Percentiles rank a stretch among this genome's conserved stretches.
phyloP scores from a whole-genome alignment of 495 filamentous ascomycete species.

The Penicillium goetzii region DNA sequence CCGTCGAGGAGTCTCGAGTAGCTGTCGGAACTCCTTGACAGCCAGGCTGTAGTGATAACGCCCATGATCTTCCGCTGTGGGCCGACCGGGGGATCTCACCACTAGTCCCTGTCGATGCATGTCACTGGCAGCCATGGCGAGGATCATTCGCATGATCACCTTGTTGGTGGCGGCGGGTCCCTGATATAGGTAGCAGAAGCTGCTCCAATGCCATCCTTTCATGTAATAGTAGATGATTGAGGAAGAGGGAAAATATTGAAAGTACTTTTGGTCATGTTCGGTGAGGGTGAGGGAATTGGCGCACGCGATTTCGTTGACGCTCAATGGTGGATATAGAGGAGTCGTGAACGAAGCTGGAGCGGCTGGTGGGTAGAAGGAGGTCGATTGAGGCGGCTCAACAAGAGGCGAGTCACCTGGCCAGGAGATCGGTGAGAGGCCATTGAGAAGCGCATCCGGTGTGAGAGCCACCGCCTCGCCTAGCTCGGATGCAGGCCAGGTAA shows the following conservation, averaged over 20 bases:
- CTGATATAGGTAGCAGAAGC: conserved; percentile 46
- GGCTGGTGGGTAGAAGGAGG: conserved; percentile 19
- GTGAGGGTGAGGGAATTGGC: conserved; percentile 43
- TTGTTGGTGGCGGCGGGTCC: conserved; percentile 43
- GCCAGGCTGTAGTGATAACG: conserved; percentile 48
- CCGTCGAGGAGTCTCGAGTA: conserved; percentile 39
- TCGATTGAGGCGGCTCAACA: conserved; percentile 8
- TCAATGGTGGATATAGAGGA: conserved; percentile 36
- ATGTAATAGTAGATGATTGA: conserved; percentile 49
- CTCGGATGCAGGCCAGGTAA: conserved; percentile 18
- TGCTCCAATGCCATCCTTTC: conserved; percentile 50
- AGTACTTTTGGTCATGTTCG: conserved; percentile 45
- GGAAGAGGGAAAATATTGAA: conserved; percentile 48
- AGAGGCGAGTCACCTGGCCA: conserved; percentile 24
- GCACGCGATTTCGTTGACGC: conserved; percentile 32
- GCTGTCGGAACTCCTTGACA: conserved; percentile 48
- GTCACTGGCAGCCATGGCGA: conserved; percentile 45
- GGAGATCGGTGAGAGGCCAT: conserved; percentile 24
- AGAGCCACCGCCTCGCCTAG: conserved; percentile 20
- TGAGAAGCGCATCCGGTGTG: conserved; percentile 16
- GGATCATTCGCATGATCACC: conserved; percentile 51
- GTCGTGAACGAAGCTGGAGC: conserved; percentile 15
- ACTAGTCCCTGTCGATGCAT: conserved; percentile 46
- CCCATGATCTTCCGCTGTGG: conserved; percentile 43
- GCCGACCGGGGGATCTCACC: conserved; percentile 35